Base-by-base conservation (phyloP, 495 filamentous ascomycete genomes). In the Mycothermus thermophilus region DNA sequence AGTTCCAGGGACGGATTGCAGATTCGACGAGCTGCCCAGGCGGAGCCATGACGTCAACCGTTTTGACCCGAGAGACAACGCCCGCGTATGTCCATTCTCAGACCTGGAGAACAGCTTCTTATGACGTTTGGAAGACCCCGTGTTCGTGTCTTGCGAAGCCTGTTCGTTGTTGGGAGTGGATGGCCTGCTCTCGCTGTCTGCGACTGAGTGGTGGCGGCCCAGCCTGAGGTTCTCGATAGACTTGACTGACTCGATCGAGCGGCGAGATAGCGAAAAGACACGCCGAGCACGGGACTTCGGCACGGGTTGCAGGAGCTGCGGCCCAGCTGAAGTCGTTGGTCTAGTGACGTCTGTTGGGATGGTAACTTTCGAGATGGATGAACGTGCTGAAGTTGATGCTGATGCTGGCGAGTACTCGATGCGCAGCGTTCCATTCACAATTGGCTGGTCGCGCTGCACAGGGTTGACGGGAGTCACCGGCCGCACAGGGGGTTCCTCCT, bases 211-310 rank as follows among this genome's bases (percentile, higher is more conserved):
- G 15, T 39, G 30, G 3, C 23, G 17, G 13, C 8, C 20, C 2
- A 42, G 27, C 10, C 19, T 43, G 14, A 40, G 29, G 28, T 40
- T 36, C 18, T 36, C 28, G 18, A 36, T 28, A 2, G 39, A 35
- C 25, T 33, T 29, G 12, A 41, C 10, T 14, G 41, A 39, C 16
- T 46, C 40, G n/a, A 36, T 33, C 1, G 44, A 50, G 4, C 43
- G 35, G 2, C 32, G 38, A 13, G 27, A 35, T 9, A 51, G 30
- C 7, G 48, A 51, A 11, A 51, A 51, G 5, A 42, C 30, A 13
- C 44, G 34, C 12, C 38, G 38, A n/a, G 30, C 13, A 21, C 34
- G 30, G 12, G 37, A 14, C 25, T 40, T 31, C 42, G 40, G 31
- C 10, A 42, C 25, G 25, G 26, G 14, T 30, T 41, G 40, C n/a